Evolutionary conservation across 345 rosid species (phyloP).

Genomic region (Eucalyptus camaldulensis): DNA sequence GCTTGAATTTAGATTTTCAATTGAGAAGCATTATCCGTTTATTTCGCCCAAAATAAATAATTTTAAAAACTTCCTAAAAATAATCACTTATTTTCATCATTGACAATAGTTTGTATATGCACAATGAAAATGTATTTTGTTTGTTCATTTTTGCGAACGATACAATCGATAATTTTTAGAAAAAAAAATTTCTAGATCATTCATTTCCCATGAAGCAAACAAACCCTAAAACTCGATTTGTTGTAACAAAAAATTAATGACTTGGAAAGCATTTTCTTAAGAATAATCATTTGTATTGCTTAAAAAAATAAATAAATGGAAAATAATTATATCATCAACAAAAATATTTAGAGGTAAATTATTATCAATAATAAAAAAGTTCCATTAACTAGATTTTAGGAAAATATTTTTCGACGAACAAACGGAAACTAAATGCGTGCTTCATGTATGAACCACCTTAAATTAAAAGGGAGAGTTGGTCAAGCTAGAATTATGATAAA

Average conservation of each 20-base stretch:
- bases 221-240: background rate
- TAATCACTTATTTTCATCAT: background rate
- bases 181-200: background rate
- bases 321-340: accelerated
- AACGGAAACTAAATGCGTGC: background rate
- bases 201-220: too few species aligned
- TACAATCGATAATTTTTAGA: background rate
- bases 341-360: background rate
- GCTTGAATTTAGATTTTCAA: background rate
- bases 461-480: background rate
- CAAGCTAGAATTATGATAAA: background rate
- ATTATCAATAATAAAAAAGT: accelerated
- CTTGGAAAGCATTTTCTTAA: background rate
- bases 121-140: background rate
- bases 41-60: background rate
- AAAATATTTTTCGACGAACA: background rate
- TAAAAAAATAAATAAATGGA: background rate
- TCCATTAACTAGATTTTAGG: too few species aligned
- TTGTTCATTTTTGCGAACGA: accelerated
- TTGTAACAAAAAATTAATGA: background rate
- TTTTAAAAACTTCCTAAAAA: accelerated
- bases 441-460: background rate
- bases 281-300: accelerated
- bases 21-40: background rate
- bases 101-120: background rate